Conservation (phyloP, 805 yeast species). For the Pichia scutulata region DNA sequence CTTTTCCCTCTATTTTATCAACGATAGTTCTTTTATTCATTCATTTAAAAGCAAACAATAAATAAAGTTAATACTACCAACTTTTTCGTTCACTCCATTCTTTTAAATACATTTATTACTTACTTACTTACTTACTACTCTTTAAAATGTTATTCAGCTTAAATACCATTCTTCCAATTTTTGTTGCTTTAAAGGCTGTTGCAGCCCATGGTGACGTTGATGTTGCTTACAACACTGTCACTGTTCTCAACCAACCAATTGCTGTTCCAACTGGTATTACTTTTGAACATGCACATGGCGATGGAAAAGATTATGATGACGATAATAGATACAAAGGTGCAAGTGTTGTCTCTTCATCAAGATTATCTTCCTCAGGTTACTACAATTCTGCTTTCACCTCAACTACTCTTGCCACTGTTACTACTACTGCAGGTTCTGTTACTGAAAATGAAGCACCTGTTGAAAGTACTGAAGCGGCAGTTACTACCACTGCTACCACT, state of each 20-base stretch:
- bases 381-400: not conserved
- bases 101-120: not conserved
- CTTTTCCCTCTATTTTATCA: not conserved
- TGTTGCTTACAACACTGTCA: not conserved
- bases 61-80: not conserved
- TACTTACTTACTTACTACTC: not conserved
- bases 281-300: not conserved
- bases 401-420: not conserved
- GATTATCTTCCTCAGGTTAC: not conserved
- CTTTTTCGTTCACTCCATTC: not conserved
- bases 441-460: not conserved
- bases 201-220: not conserved
- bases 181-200: not conserved
- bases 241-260: not conserved
- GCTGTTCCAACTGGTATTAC: slow-evolving; percentile 2
- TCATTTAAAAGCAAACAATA: not conserved
- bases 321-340: not conserved
- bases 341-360: not conserved
- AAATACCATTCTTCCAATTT: not conserved
- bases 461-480: not conserved
- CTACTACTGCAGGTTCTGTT: not conserved
- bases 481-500: slow-evolving; percentile 3
- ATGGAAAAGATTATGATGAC: not conserved
- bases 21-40: not conserved
- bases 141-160: slow-evolving; percentile 1